Evolutionary conservation across 192 early-diverging fungal genomes (phyloP), one percentile per base, ranked within the genome.

Genomic region (Rhizophagus sp.): DNA sequence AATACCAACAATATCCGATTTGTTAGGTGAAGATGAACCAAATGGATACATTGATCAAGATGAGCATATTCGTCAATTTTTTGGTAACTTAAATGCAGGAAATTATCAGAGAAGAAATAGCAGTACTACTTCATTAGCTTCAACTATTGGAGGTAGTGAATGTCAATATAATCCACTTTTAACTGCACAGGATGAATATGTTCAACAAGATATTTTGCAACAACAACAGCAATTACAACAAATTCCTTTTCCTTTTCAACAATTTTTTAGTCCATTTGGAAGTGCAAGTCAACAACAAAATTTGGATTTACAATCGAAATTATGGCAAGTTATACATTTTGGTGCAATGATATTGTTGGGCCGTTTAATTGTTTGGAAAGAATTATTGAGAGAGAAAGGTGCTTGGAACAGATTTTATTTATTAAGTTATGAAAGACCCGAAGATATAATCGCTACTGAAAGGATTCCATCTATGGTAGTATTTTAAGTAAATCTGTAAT

Each of bases 321-420:
- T 84, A 82, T 90, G 89, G 89, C 85, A 87, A 34, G 62, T 90
- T 52, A 47, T 87, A 27, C 89, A 90, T 72, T 85, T 90, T 78
- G 47, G 82, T 1, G n/a, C 77, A 7, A 88, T 88, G 63, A 74
- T 81, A 3, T 25, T 83, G 8, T 82, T 90, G 27, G 89, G 86
- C 4, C 33, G 87, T 8, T 83, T 83, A 52, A 79, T 85, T 11
- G 81, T 88, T 7, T 83, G 80, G 33, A 57, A 27, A 5, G 86
- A 90, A 52, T 85, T 81, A 10, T 68, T 62, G 24, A 64, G 79
- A 11, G 62, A 79, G 11, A 75, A 81, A 2, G 81, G 67, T 25
- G 49, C 17, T 61, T 79, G 66, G 78, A 65, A 10, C 36, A 34
- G 67, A 41, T 79, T 79, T 17, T 13, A 11, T 22, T 62, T 22